Conservation (phyloP, 2,329 filamentous ascomycete species). For the Pochonia chlamydosporia region DNA sequence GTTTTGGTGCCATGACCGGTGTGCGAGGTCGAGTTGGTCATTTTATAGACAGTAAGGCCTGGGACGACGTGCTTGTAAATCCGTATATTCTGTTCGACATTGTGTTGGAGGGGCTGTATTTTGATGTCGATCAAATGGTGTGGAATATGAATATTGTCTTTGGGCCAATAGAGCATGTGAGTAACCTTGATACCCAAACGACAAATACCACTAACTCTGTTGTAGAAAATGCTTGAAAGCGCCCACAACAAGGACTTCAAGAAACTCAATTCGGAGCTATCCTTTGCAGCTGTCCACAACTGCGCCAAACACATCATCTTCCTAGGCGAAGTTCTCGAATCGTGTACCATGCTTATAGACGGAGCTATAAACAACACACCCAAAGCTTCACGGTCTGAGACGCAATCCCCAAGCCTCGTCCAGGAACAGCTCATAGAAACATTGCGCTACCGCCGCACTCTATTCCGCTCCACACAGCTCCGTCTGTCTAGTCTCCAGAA, state of each 20-base stretch:
- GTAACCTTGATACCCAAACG: no score
- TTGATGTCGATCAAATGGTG: slow-evolving; percentile 20
- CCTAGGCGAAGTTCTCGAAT: no score
- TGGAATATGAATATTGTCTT: slow-evolving; percentile 25
- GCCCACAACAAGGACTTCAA: no score
- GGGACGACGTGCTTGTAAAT: slow-evolving; percentile 14
- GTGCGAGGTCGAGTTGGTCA: slow-evolving; percentile 17
- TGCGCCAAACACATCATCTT: no score
- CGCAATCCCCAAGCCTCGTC: slow-evolving; percentile 12
- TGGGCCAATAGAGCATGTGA: slow-evolving; percentile 21
- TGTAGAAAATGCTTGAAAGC: no score
- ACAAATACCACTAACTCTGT: slow-evolving; percentile 3
- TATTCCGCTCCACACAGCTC: slow-evolving; percentile 29
- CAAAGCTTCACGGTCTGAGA: no score
- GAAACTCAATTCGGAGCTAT: no score
- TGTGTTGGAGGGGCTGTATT: slow-evolving; percentile 20
- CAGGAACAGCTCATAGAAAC: slow-evolving; percentile 20
- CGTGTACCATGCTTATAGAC: no score
- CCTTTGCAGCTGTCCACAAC: no score
- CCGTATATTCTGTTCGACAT: slow-evolving; percentile 25
- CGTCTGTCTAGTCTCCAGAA: slow-evolving; percentile 27
- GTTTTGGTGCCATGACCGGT: slow-evolving; percentile 18
- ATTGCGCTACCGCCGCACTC: slow-evolving; percentile 23
- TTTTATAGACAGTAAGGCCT: slow-evolving; percentile 19
- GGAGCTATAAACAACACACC: no score